Conservation (phyloP, 345 rosid species). For the Fremontodendron californicum region DNA sequence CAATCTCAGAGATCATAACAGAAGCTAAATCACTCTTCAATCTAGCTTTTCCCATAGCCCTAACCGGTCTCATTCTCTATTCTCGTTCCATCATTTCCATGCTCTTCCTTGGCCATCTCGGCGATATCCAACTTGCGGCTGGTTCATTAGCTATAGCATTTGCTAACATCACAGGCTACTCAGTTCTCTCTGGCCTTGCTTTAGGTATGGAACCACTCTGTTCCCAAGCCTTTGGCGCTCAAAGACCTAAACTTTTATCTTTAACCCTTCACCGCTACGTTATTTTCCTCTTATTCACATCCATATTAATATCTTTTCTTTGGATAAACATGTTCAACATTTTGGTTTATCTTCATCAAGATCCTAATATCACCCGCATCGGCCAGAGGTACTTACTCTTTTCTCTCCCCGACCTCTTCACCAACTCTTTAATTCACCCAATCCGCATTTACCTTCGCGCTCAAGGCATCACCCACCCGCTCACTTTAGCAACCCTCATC, state of each 20-base stretch:
- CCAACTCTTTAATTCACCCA: conserved; percentile 82
- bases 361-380: conserved; percentile 50
- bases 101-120: conserved; percentile 86
- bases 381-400: conserved; percentile 68
- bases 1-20: conserved; percentile 35
- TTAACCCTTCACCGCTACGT: conserved; percentile 83
- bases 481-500: conserved; percentile 72
- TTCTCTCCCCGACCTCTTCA: conserved; percentile 78
- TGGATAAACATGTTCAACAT: conserved; percentile 68
- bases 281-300: conserved; percentile 56
- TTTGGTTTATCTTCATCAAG: conserved; percentile 65
- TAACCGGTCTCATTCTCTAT: conserved; percentile 80
- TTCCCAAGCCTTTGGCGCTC: conserved; percentile 93
- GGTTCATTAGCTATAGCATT: conserved; percentile 93
- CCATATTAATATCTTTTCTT: conserved; percentile 68
- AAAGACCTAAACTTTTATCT: conserved; percentile 72
- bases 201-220: conserved; percentile 95
- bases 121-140: conserved; percentile 80
- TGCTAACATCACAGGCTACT: conserved; percentile 92
- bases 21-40: conserved; percentile 70
- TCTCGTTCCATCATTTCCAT: conserved; percentile 84
- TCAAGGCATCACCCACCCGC: conserved; percentile 82
- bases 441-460: conserved; percentile 98
- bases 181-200: conserved; percentile 94
- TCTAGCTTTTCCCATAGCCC: conserved; percentile 78